These are phyloP conservation scores for Calonectria leucothoes DNA, from an alignment of 2,329 filamentous ascomycete species.

Conservation along the genomic window DNA sequence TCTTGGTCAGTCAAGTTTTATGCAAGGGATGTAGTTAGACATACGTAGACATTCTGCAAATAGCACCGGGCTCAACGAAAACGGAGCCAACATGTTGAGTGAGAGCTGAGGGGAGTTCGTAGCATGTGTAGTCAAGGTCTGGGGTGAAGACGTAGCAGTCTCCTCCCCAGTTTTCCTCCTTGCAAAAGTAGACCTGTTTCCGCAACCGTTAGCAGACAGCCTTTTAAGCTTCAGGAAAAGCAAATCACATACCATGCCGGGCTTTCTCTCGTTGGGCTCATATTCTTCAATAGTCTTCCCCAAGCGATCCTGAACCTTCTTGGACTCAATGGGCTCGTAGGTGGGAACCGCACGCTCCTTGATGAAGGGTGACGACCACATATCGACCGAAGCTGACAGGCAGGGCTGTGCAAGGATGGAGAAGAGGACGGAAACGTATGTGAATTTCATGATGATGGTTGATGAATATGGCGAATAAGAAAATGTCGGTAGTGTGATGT, in stretches of 20 bases:
- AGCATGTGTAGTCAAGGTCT: constrained; percentile 39
- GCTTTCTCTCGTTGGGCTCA: constrained; percentile 22
- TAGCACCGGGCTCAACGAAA: constrained; percentile 37
- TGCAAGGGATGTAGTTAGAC: neutral
- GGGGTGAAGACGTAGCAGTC: constrained; percentile 38
- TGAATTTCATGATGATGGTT: constrained; percentile 32
- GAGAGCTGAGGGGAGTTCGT: constrained; percentile 31
- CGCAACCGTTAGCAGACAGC: constrained; percentile 14
- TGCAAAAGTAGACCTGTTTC: constrained; percentile 40
- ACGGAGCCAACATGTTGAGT: constrained; percentile 39
- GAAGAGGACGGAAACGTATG: constrained; percentile 17
- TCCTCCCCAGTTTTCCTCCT: constrained; percentile 40
- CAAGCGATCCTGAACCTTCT: constrained; percentile 35
- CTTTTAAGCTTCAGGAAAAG: neutral
- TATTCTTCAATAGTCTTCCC: constrained; percentile 34
- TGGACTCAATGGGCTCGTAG: constrained; percentile 31
- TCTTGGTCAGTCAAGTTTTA: constrained; percentile 14
- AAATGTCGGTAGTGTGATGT: neutral
- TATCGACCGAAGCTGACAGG: constrained; percentile 35
- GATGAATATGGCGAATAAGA: neutral
- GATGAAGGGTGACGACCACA: constrained; percentile 34
- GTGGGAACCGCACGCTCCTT: constrained; percentile 22
- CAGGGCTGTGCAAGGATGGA: constrained; percentile 25
- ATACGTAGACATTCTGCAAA: constrained; percentile 40
- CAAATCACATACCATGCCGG: constrained; percentile 29